Base-by-base conservation (phyloP, 169 alveolate genomes). In the Theileria equi region DNA sequence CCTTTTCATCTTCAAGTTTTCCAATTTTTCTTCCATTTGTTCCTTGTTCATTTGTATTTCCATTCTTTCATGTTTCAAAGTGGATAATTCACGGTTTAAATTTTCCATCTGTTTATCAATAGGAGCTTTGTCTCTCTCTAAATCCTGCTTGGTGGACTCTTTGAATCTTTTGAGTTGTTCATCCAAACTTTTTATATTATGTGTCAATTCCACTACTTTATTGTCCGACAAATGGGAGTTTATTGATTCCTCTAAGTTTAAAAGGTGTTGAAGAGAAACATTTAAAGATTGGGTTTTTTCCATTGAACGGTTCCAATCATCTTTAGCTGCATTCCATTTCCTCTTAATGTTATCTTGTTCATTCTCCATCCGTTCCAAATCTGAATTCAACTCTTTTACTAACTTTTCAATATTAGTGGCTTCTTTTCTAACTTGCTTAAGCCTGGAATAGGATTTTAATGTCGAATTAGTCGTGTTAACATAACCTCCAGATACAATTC, bases 401-500 rank as follows among this genome's bases (percentile, higher is more conserved):
- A 13, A 31, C n/a, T 23, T 28, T 16, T 53, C 67, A 29, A 19
- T 36, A 5, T 21, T 53, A 25, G 41, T 34, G 36, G 54, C 40
- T 2, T 65, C 85, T 10, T 41, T 21, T 2, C 32, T 50, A 19
- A 19, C 25, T 29, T 34, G 47, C 31, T 65, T 76, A 61, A 76
- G 35, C 0, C 55, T 44, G 7, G 28, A 21, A 25, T 65, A 76
- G 21, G 48, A 43, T 13, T 40, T 16, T 25, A 76, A 40, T 13
- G 57, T 54, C 19, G 79, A 65, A 23, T 55, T 63, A 21, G 38
- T 19, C 38, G 61, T 3, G 26, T 76, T 49, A n/a, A 52, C 60
- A n/a, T 76, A 67, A 1, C 85, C 85, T 5, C 76, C 83, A 1
- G 83, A 62, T 23, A 63, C 76, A 19, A 67, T 23, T 0, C 85